Base-by-base conservation (phyloP, 164 flowering plant species). In the Dillenia suffruticosa region DNA sequence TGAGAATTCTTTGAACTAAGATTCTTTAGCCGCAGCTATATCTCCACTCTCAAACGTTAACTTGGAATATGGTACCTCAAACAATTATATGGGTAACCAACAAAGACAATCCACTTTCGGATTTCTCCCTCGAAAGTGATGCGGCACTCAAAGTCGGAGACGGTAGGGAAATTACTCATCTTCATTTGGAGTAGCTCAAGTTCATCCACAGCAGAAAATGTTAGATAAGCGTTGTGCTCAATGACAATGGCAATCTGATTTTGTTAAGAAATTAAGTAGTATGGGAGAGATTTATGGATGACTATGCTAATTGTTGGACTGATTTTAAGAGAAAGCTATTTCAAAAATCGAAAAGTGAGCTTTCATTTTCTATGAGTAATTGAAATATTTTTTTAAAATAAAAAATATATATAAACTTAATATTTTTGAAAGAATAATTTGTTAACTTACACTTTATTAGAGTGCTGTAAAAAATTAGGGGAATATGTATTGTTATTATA, bases 81-180 rank as follows among this genome's bases (percentile, higher is more conserved):
- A 58, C 71, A 12, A 64, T 74, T 9, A 79, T 81, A 1, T 81
- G 85, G 85, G 80, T 81, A 40, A 79, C 82, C 17, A 76, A 76
- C 61, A 57, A 76, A 63, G 72, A 76, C 8, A 13, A 6, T 0
- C 79, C 81, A 13, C 12, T 74, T 5, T 2, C 5, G 0, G 48
- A 26, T 54, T 61, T 75, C n/a, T n/a, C n/a, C n/a, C n/a, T n/a
- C 9, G 53, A 16, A 11, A 9, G 40, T 1, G 67, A 73, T 51
- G 72, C 70, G 1, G 65, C 64, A 26, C 68, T 73, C 43, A 13
- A 24, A 12, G 63, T 67, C 6, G 13, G 14, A 5, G 75, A 64
- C 53, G 60, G 9, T 51, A 24, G 11, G 0, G 48, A 13, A 22
- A 43, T 44, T 1, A 5, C 9, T 44, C 48, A 56, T n/a, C n/a